phyloP scores from a whole-genome alignment of 176 grass and related monocot species.

The Luzula sylvatica region DNA sequence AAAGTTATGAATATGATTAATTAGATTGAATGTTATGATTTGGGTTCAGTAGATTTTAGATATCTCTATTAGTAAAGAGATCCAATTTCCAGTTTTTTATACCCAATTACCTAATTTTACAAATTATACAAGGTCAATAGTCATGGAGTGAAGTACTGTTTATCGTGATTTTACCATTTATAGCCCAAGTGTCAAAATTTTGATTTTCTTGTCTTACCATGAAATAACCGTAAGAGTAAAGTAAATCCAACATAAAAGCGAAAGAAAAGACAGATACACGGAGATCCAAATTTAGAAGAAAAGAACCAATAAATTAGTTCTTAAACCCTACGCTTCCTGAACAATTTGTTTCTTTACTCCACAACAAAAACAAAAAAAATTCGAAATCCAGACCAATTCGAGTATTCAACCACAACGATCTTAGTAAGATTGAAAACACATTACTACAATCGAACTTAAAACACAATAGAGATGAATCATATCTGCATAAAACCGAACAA shows the following conservation, averaged over 20 bases:
- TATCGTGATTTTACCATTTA: neutral
- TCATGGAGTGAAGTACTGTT: neutral
- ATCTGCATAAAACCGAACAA: neutral
- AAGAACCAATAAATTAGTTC: neutral
- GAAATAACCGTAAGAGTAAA: neutral
- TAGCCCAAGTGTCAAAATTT: constrained; percentile 1
- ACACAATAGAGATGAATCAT: too few species aligned
- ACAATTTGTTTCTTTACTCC: neutral
- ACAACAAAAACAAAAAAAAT: neutral
- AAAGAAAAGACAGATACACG: neutral
- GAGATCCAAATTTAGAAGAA: constrained; percentile 9
- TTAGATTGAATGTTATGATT: too few species aligned
- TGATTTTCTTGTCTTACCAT: neutral
- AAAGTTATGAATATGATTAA: too few species aligned
- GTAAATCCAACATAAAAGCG: neutral
- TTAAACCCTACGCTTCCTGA: neutral
- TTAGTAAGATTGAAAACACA: constrained; percentile 4
- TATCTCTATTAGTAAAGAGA: too few species aligned
- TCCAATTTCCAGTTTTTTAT: too few species aligned
- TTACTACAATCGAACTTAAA: neutral
- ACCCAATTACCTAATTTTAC: too few species aligned
- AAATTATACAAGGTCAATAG: too few species aligned
- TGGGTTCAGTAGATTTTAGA: too few species aligned
- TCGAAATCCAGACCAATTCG: neutral
- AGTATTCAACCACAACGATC: neutral